Conservation (phyloP, 495 filamentous ascomycete species). For the Symbiotaphrina buchneri region DNA sequence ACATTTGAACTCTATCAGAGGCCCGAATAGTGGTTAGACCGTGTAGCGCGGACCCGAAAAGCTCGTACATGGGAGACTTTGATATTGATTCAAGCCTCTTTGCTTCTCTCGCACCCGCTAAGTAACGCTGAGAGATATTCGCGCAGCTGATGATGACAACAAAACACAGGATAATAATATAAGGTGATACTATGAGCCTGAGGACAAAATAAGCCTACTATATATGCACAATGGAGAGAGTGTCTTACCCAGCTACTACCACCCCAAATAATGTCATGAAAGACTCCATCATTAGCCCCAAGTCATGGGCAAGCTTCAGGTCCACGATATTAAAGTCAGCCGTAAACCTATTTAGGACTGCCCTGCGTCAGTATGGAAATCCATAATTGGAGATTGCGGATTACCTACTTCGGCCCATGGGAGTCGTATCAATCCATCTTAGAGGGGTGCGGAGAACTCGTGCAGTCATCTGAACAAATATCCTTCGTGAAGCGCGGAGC, state of each 20-base stretch:
- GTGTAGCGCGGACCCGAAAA: slow-evolving; percentile 43
- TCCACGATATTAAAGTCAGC: slow-evolving; percentile 56
- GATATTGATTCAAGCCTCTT: slow-evolving; percentile 54
- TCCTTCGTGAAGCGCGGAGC: slow-evolving; percentile 33
- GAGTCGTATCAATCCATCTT: slow-evolving; percentile 64
- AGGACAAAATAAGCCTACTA: not conserved
- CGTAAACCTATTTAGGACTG: slow-evolving; percentile 64
- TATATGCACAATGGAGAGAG: slow-evolving; percentile 1
- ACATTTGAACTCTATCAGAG: slow-evolving; percentile 38
- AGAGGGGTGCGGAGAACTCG: slow-evolving; percentile 46
- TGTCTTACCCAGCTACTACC: slow-evolving; percentile 23
- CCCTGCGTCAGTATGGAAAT: too few species aligned
- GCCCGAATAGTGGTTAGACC: slow-evolving; percentile 59
- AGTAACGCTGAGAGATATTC: slow-evolving; percentile 32
- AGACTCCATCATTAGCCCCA: slow-evolving; percentile 34
- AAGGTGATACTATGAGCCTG: slow-evolving; percentile 32
- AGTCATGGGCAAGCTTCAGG: slow-evolving; percentile 33
- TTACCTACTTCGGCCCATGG: slow-evolving; percentile 49
- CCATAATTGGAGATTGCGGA: too few species aligned
- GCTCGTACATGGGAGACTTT: slow-evolving; percentile 59
- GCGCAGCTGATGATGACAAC: slow-evolving; percentile 30
- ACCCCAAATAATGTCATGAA: slow-evolving; percentile 32
- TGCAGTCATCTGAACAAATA: slow-evolving; percentile 42
- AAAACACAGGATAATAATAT: slow-evolving; percentile 31
- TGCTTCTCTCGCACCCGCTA: slow-evolving; percentile 47